Evolutionary conservation across 208 protist genomes (phyloP), one percentile per base, ranked within the genome.

Genomic region (Lotmaria passim): DNA sequence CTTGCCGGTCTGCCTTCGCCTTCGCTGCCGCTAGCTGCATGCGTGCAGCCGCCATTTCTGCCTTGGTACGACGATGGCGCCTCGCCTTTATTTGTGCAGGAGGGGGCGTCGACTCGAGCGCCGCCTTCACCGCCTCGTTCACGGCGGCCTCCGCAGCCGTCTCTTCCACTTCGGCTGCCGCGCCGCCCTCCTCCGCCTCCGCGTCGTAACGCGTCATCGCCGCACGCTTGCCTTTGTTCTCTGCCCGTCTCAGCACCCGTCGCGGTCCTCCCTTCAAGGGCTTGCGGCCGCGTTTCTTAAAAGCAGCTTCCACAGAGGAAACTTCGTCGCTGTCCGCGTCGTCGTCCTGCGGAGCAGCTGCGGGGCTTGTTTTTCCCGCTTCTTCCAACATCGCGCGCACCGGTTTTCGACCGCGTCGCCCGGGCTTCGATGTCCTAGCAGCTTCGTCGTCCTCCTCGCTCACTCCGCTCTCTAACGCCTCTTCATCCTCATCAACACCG

Each of bases 1-100:
- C n/a, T n/a, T n/a, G n/a, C n/a, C n/a, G n/a, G n/a, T 28, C 47
- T 52, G 47, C 23, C 6, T 2, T 12, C 30, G 51, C 26, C 34
- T 31, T 14, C 38, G 0, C 23, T 10, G 36, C 24, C 21, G 33
- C 53, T n/a, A 43, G 15, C 19, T 43, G 28, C 10, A 56, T 23
- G n/a, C 53, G 53, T 23, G 53, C 53, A n/a, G 53, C 53, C 7
- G 34, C 53, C 53, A 58, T 58, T 33, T 58, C 53, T 15, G 53
- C 53, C 31, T 58, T 58, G 30, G 53, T 58, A 33, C 53, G 53
- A 6, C 53, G 53, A 19, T 14, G 53, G 10, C 53, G 53, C 33
- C 14, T 38, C 23, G 11, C n/a, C 53, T 58, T 58, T 26, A 23
- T 10, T 23, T 4, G 53, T 15, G 30, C 7, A 5, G 33, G 26